These are phyloP conservation scores for Elsinoe ampelina DNA, from an alignment of 2,329 filamentous ascomycete genomes.

Conservation along the genomic window DNA sequence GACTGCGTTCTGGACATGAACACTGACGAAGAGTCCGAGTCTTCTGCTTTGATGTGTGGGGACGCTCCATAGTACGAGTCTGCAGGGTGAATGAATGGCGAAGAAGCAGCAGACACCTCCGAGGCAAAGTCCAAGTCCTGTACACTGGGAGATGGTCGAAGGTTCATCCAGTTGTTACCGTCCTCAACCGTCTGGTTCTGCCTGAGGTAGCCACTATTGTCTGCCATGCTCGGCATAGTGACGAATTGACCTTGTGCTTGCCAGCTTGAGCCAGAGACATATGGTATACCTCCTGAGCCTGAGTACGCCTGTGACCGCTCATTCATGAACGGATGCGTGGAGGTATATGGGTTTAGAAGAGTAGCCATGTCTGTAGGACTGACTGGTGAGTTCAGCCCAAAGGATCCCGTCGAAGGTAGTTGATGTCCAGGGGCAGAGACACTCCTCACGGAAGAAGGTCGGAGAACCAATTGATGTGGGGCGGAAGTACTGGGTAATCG, in stretches of 20 bases:
- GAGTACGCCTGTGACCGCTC: not conserved
- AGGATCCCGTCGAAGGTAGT: not conserved
- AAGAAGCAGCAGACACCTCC: slow-evolving; percentile 10
- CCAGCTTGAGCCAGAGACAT: not conserved
- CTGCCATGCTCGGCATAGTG: slow-evolving; percentile 5
- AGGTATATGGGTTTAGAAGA: not conserved
- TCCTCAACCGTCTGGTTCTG: not conserved
- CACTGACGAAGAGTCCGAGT: slow-evolving; percentile 3
- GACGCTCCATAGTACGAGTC: not conserved
- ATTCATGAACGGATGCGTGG: not conserved
- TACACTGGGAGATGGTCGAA: not conserved
- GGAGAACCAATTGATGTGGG: not conserved
- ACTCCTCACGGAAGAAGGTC: not conserved
- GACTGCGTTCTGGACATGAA: slow-evolving; percentile 5
- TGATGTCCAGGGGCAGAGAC: not conserved
- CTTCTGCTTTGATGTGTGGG: slow-evolving; percentile 11
- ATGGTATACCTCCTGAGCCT: not conserved
- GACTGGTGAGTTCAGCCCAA: slow-evolving; percentile 1
- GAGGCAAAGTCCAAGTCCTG: slow-evolving; percentile 11
- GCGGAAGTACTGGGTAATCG: not conserved
- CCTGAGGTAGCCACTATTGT: not conserved
- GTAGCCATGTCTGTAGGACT: slow-evolving; percentile 9
- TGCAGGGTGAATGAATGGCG: not conserved
- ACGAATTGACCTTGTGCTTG: slow-evolving; percentile 1
- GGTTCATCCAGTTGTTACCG: not conserved